Conservation (phyloP, 164 flowering plant genomes). For the Brasenia schreberi region DNA sequence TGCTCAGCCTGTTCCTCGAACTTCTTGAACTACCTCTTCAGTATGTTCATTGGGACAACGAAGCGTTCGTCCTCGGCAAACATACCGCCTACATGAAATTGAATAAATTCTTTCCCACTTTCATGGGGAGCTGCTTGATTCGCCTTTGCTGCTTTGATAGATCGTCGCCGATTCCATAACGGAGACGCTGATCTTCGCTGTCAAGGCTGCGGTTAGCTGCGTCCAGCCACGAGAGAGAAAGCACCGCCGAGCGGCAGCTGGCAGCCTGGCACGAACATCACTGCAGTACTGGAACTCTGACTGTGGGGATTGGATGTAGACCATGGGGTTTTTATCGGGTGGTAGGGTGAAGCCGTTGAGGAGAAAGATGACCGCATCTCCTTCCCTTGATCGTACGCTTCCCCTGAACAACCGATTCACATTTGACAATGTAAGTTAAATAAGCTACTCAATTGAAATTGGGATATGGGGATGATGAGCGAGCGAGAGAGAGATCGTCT, state of each 20-base stretch:
- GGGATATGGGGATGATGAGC: too few relatives aligned
- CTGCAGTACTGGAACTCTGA: slow-evolving; percentile 75
- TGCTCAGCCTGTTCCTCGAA: slow-evolving; percentile 84
- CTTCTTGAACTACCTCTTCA: slow-evolving; percentile 96
- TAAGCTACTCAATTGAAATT: too few relatives aligned
- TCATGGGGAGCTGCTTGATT: slow-evolving; percentile 71
- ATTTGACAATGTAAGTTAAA: too few relatives aligned
- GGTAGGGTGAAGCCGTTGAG: slow-evolving; percentile 76
- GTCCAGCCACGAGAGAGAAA: slow-evolving; percentile 65
- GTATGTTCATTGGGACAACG: slow-evolving; percentile 85
- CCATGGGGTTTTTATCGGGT: slow-evolving; percentile 80
- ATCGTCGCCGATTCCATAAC: slow-evolving; percentile 68
- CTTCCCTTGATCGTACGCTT: too few relatives aligned
- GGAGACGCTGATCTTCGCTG: slow-evolving; percentile 90
- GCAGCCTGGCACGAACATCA: slow-evolving; percentile 65
- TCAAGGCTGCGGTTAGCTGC: slow-evolving; percentile 41
- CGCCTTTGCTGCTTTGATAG: slow-evolving; percentile 53
- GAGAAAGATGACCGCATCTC: too few relatives aligned
- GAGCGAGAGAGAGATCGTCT: too few relatives aligned
- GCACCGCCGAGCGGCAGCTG: slow-evolving; percentile 97
- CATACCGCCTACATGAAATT: slow-evolving; percentile 98
- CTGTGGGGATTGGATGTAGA: slow-evolving; percentile 89
- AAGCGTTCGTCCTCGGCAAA: slow-evolving; percentile 67
- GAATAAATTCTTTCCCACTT: slow-evolving; percentile 91
- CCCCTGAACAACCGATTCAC: too few relatives aligned